phyloP scores from a whole-genome alignment of 768 basidiomycete species.

The Lentinula sp. region DNA sequence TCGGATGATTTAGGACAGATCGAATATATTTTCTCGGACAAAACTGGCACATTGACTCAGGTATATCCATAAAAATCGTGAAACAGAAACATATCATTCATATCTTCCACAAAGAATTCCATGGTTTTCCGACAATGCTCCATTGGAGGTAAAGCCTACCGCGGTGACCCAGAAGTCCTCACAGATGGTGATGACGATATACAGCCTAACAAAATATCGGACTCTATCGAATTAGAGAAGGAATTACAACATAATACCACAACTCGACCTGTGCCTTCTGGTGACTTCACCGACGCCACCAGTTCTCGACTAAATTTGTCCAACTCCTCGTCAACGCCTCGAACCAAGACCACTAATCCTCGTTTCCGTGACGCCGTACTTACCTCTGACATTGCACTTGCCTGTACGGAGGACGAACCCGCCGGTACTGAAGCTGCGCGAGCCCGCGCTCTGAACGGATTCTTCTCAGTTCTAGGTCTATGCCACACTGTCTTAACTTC shows the following conservation, averaged over 20 bases:
- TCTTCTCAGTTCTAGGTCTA: conserved; percentile 89
- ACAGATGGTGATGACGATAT: neutral
- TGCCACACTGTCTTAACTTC: conserved; percentile 92
- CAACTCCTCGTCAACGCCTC: neutral
- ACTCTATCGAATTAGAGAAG: neutral
- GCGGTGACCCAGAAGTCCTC: conserved; percentile 45
- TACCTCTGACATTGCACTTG: conserved; percentile 52
- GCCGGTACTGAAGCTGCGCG: conserved; percentile 46
- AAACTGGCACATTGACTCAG: conserved; percentile 95
- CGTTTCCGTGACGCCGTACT: conserved; percentile 60
- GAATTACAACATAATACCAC: neutral
- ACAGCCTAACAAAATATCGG: neutral
- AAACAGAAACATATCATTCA: no score
- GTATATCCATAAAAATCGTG: conserved; percentile 20
- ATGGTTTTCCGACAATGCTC: conserved; percentile 96
- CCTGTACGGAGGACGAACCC: conserved; percentile 33
- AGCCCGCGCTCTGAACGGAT: conserved; percentile 76
- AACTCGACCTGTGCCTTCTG: neutral
- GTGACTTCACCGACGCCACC: neutral
- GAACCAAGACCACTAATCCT: conserved; percentile 14
- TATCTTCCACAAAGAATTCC: conserved; percentile 48
- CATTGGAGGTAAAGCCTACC: conserved; percentile 79
- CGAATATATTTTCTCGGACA: conserved; percentile 97
- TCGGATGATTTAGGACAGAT: conserved; percentile 98
- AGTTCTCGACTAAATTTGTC: neutral